Evolutionary conservation across 352 stramenopile genomes (phyloP), one percentile per base, ranked within the genome.

Genomic region (Globisporangium irregulare): DNA sequence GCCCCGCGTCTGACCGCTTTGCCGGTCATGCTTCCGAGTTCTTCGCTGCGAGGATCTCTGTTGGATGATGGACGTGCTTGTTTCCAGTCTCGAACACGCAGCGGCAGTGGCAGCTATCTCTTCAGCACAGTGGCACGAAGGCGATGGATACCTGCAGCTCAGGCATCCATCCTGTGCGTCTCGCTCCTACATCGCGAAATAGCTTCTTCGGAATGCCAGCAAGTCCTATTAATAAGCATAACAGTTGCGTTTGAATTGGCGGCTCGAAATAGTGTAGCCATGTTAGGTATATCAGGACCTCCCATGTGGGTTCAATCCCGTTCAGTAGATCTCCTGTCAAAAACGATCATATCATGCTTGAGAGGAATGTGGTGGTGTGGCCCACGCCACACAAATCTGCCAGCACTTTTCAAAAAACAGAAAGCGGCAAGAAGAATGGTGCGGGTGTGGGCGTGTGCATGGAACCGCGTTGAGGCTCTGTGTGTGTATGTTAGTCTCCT

Each of bases 21-120:
- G 60, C 74, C 73, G 59, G 80, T 79, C 79, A 81, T 79, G 59
- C 22, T 54, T 55, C 10, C 29, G 20, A 51, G 46, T 24, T 5
- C 59, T 48, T 48, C 4, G 43, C 18, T 22, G 43, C 18, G 4
- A n/a, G 43, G 0, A 50, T 20, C 22, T 22, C 10, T 53, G 34
- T 1, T n/a, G 51, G 4, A n/a, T 22, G 29, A 32, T 32, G 4
- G 58, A n/a, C 7, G 18, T 4, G 5, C 51, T 32, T 34, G 22
- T 50, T 50, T 50, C 43, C 43, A 22, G 43, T 50, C 43, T 50
- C 43, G 4, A 5, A 0, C 43, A n/a, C 41, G 7, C 15, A 20
- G 38, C 38, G 18, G 38, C 38, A 48, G 38, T 29, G 27, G 2
- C 27, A 29, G 29, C 29, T 32, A 32, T 32, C 29, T 32, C 29